Conservation (phyloP, 108 stramenopile genomes). For the Nitzschia sp. region DNA sequence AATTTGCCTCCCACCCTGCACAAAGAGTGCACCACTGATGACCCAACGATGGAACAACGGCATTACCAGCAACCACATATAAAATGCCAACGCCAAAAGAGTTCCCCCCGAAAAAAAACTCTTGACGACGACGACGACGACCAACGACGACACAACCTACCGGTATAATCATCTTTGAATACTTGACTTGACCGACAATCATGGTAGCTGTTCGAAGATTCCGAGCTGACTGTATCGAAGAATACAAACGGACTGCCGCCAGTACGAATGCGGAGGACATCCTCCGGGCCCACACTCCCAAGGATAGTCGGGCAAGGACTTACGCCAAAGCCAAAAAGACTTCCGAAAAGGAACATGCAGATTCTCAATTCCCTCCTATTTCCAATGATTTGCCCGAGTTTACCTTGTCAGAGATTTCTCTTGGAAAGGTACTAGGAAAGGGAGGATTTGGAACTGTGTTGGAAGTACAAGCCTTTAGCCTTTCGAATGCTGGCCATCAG, state of each 20-base stretch:
- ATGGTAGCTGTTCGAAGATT: not conserved
- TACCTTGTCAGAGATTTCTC: conserved; percentile 4
- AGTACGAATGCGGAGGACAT: not conserved
- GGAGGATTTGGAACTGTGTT: conserved; percentile 24
- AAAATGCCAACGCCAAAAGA: too few relatives aligned
- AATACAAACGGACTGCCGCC: not conserved
- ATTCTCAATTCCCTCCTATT: not conserved
- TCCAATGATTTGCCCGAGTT: conserved; percentile 1
- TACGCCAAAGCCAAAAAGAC: conserved; percentile 4
- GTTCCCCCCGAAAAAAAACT: too few relatives aligned
- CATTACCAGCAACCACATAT: too few relatives aligned
- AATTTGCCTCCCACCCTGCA: too few relatives aligned
- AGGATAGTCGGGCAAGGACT: not conserved
- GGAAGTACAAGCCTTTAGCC: conserved; percentile 9
- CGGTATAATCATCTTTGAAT: too few relatives aligned
- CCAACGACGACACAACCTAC: too few relatives aligned
- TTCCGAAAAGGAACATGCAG: not conserved
- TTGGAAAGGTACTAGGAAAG: conserved; percentile 15
- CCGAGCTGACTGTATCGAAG: not conserved
- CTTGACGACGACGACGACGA: too few relatives aligned
- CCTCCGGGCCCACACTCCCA: not conserved
- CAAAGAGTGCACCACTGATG: too few relatives aligned
- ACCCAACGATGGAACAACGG: too few relatives aligned
- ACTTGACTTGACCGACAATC: too few relatives aligned
- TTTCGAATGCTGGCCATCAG: not conserved